These are phyloP conservation scores for Fusarium odoratissimum DNA, from an alignment of 2,329 filamentous ascomycete genomes.

Conservation along the genomic window DNA sequence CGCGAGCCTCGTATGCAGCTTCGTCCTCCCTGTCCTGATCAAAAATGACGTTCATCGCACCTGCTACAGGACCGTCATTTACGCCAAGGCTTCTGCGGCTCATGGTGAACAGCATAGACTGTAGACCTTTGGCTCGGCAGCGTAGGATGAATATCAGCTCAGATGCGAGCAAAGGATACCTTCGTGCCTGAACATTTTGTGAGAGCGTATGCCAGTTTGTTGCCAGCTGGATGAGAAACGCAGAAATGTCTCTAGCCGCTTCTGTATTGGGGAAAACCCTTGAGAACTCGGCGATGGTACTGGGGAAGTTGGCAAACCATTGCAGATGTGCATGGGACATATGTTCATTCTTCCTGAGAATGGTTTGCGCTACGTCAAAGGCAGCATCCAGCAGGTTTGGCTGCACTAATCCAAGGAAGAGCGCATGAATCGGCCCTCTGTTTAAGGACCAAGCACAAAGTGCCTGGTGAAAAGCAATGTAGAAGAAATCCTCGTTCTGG, in stretches of 20 bases:
- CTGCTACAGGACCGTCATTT: slow-evolving; percentile 27
- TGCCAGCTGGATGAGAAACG: slow-evolving; percentile 43
- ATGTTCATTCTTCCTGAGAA: slow-evolving; percentile 41
- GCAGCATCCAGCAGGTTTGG: slow-evolving; percentile 33
- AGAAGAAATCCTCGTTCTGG: slow-evolving; percentile 67
- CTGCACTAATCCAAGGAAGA: slow-evolving; percentile 23
- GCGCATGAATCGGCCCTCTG: slow-evolving; percentile 49
- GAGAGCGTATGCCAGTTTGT: slow-evolving; percentile 37
- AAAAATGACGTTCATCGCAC: slow-evolving; percentile 41
- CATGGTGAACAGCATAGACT: slow-evolving; percentile 46
- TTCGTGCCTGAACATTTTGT: slow-evolving; percentile 21
- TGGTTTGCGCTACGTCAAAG: slow-evolving; percentile 33
- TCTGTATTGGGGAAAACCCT: slow-evolving; percentile 1
- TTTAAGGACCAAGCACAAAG: slow-evolving; percentile 67
- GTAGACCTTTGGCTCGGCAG: slow-evolving; percentile 44
- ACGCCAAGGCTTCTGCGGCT: slow-evolving; percentile 46
- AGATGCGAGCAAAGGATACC: slow-evolving; percentile 45
- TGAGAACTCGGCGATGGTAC: slow-evolving; percentile 19
- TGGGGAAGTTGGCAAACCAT: slow-evolving; percentile 49
- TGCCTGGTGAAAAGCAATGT: slow-evolving; percentile 73
- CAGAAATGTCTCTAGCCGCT: slow-evolving; percentile 21
- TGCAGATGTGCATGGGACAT: slow-evolving; percentile 39
- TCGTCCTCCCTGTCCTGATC: slow-evolving; percentile 42
- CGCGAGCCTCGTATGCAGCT: slow-evolving; percentile 2
- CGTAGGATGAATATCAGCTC: slow-evolving; percentile 41